Evolutionary conservation across 148 eudicot species (phyloP), one percentile per base, ranked within the genome.

Genomic region (Arbutus unedo): DNA sequence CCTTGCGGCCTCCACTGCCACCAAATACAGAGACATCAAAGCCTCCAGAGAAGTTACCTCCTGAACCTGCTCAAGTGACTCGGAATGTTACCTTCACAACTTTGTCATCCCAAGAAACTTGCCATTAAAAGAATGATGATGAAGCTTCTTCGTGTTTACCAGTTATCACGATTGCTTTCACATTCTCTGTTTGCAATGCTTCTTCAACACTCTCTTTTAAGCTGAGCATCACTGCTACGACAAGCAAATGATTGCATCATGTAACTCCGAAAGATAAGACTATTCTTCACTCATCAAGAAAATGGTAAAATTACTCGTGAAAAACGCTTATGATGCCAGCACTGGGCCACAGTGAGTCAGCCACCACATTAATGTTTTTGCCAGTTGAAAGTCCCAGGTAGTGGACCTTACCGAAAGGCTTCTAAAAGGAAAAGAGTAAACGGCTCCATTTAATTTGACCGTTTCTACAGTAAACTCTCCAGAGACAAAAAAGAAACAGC

Each of bases 131-230:
- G 50, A 53, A 83, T 15, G 38, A 79, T 59, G 16, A 9, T 2
- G 5, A 7, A 62, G 10, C 55, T 43, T 80, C 68, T 54, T 15
- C 44, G 47, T 11, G 56, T 56, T 47, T 83, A 86, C 88, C 88
- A 70, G 77, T 83, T 67, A 86, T 81, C 25, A 86, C 88, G 41
- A 86, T 72, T 55, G 88, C 88, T 81, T 83, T 86, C 74, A 83
- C 81, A 64, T 81, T 79, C 73, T 81, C 88, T 77, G 79, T 81
- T 23, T 1, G 16, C 38, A 81, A 19, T 7, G 85, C 84, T 78
- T 74, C 88, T 67, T 86, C 86, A 77, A 81, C 45, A 41, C 60
- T 70, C 70, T 77, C 84, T 74, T 83, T 86, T 31, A 86, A 68
- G 79, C 84, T 83, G 67, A 83, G 75, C 43, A 83, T 54, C 74